Percentiles rank a stretch among this genome's conserved stretches.
These are phyloP conservation scores for Tolypocladium cylindrosporum DNA, from an alignment of 2,329 filamentous ascomycete species.

Conservation along the genomic window DNA sequence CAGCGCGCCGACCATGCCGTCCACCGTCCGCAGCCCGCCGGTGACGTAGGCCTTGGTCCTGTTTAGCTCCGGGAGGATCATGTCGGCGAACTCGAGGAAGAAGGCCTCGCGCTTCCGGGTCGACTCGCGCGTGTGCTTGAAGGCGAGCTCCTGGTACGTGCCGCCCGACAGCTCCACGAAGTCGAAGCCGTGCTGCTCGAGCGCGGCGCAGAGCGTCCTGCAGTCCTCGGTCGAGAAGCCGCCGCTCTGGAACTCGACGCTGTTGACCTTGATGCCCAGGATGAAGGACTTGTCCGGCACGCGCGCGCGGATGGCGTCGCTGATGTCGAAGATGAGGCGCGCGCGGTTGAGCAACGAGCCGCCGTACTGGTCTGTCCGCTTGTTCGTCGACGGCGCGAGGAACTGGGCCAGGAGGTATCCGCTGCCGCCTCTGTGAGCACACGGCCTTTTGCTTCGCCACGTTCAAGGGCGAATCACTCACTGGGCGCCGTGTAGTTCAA, in stretches of 20 bases:
- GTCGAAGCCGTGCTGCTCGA: constrained; percentile 41
- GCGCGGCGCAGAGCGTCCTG: constrained; percentile 31
- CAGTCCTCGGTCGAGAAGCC: constrained; percentile 43
- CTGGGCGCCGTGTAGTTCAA: constrained; percentile 42
- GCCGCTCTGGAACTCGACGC: constrained; percentile 43
- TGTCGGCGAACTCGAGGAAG: constrained; percentile 51
- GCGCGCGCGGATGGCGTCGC: constrained; percentile 20
- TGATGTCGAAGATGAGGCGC: constrained; percentile 35
- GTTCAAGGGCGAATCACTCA: constrained; percentile 5
- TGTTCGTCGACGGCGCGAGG: constrained; percentile 37
- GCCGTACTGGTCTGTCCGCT: constrained; percentile 41
- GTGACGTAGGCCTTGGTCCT: constrained; percentile 50
- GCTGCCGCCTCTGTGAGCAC: constrained; percentile 4
- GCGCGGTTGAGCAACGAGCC: constrained; percentile 31
- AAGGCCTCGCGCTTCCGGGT: constrained; percentile 47
- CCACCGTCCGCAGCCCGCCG: constrained; percentile 44
- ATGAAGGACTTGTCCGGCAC: constrained; percentile 24
- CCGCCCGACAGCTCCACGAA: constrained; percentile 53
- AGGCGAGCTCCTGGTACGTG: constrained; percentile 45
- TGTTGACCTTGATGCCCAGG: constrained; percentile 48
- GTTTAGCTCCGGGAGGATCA: constrained; percentile 30
- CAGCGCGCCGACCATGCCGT: constrained; percentile 49
- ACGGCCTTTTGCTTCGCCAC: background rate
- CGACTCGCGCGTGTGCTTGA: constrained; percentile 40
- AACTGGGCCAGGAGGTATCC: constrained; percentile 46